These are phyloP conservation scores for Capronia coronata DNA, from an alignment of 2,329 filamentous ascomycete genomes.

Conservation along the genomic window DNA sequence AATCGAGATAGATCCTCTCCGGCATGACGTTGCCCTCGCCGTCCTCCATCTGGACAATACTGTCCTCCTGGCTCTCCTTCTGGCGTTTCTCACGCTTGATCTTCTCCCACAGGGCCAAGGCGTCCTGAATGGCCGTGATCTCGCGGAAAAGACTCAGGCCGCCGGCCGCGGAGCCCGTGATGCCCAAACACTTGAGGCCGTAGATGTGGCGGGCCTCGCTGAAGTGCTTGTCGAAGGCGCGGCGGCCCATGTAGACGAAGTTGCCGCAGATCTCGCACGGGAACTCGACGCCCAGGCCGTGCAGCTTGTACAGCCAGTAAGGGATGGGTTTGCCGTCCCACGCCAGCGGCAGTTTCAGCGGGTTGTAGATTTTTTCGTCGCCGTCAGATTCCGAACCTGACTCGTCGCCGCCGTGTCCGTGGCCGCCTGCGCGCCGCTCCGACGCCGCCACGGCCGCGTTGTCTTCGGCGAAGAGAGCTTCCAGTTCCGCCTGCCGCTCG, in stretches of 20 bases:
- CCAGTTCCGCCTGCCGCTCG: constrained; percentile 87
- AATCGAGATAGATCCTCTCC: constrained; percentile 92
- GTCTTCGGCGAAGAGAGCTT: constrained; percentile 68
- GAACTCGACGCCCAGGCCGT: constrained; percentile 91
- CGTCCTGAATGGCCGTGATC: constrained; percentile 87
- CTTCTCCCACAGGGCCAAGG: constrained; percentile 84
- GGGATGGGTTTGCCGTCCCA: constrained; percentile 99
- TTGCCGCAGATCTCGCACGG: constrained; percentile 96
- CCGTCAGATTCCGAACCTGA: constrained; percentile 65
- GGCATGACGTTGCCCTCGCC: constrained; percentile 97
- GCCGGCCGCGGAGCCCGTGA: constrained; percentile 49
- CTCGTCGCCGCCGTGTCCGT: constrained; percentile 44
- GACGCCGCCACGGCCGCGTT: constrained; percentile 35
- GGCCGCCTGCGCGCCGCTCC: constrained; percentile 27
- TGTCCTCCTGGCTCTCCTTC: constrained; percentile 54
- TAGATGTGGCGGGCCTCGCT: constrained; percentile 90
- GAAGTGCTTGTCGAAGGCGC: constrained; percentile 98
- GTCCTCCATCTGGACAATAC: constrained; percentile 95
- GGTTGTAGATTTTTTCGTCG: constrained; percentile 91
- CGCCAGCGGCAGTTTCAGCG: constrained; percentile 85
- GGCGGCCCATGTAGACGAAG: constrained; percentile 95
- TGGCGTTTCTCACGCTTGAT: constrained; percentile 71
- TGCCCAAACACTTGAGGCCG: constrained; percentile 86
- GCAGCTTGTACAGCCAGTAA: constrained; percentile 96
- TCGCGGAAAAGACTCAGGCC: constrained; percentile 88